These are phyloP conservation scores for Sporothrix curviconia DNA, from an alignment of 2,329 filamentous ascomycete genomes.

Conservation along the genomic window DNA sequence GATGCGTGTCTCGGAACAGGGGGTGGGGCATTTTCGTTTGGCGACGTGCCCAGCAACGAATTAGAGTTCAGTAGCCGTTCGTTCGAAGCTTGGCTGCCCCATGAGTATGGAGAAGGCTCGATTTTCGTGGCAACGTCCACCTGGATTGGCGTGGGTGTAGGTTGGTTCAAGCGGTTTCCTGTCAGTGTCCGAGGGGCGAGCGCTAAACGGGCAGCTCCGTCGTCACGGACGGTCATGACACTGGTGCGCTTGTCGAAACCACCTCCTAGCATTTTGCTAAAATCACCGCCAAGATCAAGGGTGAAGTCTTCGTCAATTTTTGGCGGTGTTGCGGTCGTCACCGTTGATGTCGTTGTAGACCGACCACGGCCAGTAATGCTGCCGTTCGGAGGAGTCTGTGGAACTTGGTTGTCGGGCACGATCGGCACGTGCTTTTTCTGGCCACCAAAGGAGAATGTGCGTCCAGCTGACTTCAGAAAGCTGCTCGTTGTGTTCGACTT, in stretches of 20 bases:
- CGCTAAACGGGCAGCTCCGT: conserved; percentile 30
- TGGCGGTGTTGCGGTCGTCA: conserved; percentile 47
- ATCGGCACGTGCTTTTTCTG: conserved; percentile 43
- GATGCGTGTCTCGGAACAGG: conserved; percentile 35
- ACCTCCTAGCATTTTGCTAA: conserved; percentile 50
- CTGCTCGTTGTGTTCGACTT: conserved; percentile 42
- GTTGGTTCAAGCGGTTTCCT: conserved; percentile 38
- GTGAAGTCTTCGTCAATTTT: conserved; percentile 40
- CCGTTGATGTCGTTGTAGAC: conserved; percentile 49
- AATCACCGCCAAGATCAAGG: conserved; percentile 52
- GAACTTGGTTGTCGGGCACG: conserved; percentile 31
- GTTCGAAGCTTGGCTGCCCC: conserved; percentile 45
- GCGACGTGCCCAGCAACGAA: conserved; percentile 30
- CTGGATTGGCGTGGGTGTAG: conserved; percentile 41
- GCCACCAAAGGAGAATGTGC: conserved; percentile 55
- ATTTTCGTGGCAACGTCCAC: conserved; percentile 40
- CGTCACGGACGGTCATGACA: conserved; percentile 39
- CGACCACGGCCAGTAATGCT: conserved; percentile 35
- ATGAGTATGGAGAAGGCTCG: conserved; percentile 44
- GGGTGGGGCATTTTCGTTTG: conserved; percentile 32
- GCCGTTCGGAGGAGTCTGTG: conserved; percentile 8
- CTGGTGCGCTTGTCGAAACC: conserved; percentile 51
- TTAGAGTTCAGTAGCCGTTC: conserved; percentile 40
- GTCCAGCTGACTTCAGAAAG: conserved; percentile 50
- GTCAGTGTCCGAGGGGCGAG: conserved; percentile 39